These are phyloP conservation scores for Pythium graminicola DNA, from an alignment of 352 stramenopile genomes.

Conservation along the genomic window DNA sequence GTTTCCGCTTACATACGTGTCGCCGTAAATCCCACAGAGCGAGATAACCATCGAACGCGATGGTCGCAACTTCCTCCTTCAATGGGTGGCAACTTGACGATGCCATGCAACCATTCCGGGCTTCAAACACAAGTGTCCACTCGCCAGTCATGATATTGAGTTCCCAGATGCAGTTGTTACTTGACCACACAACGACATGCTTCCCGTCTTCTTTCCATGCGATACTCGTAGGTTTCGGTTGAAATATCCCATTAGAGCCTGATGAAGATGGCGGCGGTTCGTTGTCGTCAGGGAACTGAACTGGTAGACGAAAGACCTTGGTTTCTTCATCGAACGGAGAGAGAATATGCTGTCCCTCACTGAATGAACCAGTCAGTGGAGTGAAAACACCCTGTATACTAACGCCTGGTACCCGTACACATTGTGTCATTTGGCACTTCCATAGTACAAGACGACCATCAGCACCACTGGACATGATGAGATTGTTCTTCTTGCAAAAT, in stretches of 20 bases:
- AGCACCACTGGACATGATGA: slow-evolving; percentile 42
- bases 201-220: slow-evolving; percentile 52
- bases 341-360: slow-evolving; percentile 43
- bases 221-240: slow-evolving; percentile 49
- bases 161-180: slow-evolving; percentile 62
- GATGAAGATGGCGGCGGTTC: background rate
- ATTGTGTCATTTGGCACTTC: slow-evolving; percentile 42
- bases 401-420: slow-evolving; percentile 50
- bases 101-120: slow-evolving; percentile 30
- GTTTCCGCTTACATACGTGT: slow-evolving; percentile 30
- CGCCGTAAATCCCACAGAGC: slow-evolving; percentile 45
- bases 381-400: slow-evolving; percentile 55
- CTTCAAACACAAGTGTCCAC: slow-evolving; percentile 55
- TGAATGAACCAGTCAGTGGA: slow-evolving; percentile 35
- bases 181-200: slow-evolving; percentile 41
- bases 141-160: slow-evolving; percentile 34
- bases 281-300: slow-evolving; percentile 28
- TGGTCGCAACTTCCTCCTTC: slow-evolving; percentile 36
- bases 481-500: slow-evolving; percentile 49
- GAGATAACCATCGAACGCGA: slow-evolving; percentile 49
- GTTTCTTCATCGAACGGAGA: slow-evolving; percentile 28
- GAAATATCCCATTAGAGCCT: background rate
- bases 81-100: slow-evolving; percentile 34
- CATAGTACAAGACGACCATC: slow-evolving; percentile 51
- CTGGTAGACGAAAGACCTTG: slow-evolving; percentile 37